These are phyloP conservation scores for Sporisorium reilianum DNA, from an alignment of 1,284 basidiomycete genomes.

Conservation along the genomic window DNA sequence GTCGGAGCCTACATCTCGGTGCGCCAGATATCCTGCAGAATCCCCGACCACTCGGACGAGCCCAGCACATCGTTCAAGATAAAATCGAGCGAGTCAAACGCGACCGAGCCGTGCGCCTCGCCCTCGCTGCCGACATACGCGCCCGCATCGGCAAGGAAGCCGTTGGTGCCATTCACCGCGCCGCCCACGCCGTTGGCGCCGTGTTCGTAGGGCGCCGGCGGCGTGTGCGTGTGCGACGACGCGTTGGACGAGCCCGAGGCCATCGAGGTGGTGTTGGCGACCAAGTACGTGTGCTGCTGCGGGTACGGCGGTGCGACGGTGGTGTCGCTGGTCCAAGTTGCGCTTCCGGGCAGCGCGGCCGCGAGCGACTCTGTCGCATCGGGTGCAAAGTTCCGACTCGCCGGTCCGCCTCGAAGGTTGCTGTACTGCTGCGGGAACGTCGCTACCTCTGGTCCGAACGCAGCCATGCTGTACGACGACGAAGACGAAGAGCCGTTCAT, in stretches of 20 bases:
- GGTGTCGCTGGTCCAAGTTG: neutral
- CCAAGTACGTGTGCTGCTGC: too few species aligned
- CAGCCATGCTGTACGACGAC: conserved; percentile 5
- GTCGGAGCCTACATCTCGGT: conserved; percentile 22
- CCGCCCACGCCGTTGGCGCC: neutral
- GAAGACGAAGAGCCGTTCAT: neutral
- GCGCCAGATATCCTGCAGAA: conserved; percentile 41
- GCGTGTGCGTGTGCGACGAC: conserved; percentile 16
- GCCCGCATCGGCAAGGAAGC: neutral
- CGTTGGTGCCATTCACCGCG: neutral
- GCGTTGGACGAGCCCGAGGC: conserved; percentile 15
- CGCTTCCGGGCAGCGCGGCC: conserved; percentile 18
- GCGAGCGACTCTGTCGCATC: conserved; percentile 29
- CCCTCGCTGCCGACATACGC: neutral
- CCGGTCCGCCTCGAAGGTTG: neutral
- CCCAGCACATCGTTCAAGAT: conserved; percentile 44
- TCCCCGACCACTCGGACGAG: conserved; percentile 31
- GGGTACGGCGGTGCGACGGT: neutral
- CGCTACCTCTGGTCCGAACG: conserved; percentile 5
- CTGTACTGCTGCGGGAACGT: conserved; percentile 3
- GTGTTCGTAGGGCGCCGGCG: conserved; percentile 4
- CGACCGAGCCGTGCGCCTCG: neutral
- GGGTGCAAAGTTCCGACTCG: conserved; percentile 1
- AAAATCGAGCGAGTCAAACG: conserved; percentile 35
- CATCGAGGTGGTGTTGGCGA: neutral